These are phyloP conservation scores for Ettlia oleoabundans DNA, from an alignment of 139 green algal genomes.

Conservation along the genomic window DNA sequence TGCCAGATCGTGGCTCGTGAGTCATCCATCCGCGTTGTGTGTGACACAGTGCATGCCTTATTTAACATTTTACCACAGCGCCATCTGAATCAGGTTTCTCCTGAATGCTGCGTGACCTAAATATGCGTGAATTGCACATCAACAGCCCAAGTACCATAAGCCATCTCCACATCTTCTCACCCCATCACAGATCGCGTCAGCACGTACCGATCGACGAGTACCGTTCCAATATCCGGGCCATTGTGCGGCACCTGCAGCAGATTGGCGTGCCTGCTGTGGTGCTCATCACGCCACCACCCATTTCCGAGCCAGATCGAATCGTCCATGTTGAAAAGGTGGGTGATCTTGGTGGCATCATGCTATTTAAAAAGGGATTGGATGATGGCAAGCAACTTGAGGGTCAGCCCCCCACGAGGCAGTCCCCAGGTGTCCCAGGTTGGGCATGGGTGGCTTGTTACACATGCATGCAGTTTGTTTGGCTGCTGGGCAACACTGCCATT, in stretches of 20 bases:
- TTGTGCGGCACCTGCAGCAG: conserved; percentile 55
- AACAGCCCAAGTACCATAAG: neutral
- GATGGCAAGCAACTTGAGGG: no score
- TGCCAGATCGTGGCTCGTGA: conserved; percentile 64
- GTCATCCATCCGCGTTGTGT: no score
- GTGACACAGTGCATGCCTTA: neutral
- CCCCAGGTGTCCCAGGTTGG: no score
- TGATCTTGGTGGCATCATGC: neutral
- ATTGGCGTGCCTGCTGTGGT: conserved; percentile 56
- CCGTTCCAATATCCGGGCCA: conserved; percentile 60
- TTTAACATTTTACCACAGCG: no score
- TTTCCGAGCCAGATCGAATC: conserved; percentile 68
- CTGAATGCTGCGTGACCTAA: no score
- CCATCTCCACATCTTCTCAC: conserved; percentile 43
- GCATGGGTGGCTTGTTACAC: no score
- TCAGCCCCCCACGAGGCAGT: no score
- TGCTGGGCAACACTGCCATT: no score
- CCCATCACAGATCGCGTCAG: conserved; percentile 74
- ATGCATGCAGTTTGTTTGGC: no score
- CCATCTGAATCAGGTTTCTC: no score
- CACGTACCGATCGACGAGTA: conserved; percentile 88
- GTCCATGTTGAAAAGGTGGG: conserved; percentile 44
- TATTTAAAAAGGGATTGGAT: neutral
- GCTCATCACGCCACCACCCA: conserved; percentile 80
- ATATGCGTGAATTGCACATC: neutral